A percentile compares a stretch with the other conserved stretches of the same genome.
phyloP scores from a whole-genome alignment of 1,284 basidiomycete species.

The Exobasidium cylindrosporum region DNA sequence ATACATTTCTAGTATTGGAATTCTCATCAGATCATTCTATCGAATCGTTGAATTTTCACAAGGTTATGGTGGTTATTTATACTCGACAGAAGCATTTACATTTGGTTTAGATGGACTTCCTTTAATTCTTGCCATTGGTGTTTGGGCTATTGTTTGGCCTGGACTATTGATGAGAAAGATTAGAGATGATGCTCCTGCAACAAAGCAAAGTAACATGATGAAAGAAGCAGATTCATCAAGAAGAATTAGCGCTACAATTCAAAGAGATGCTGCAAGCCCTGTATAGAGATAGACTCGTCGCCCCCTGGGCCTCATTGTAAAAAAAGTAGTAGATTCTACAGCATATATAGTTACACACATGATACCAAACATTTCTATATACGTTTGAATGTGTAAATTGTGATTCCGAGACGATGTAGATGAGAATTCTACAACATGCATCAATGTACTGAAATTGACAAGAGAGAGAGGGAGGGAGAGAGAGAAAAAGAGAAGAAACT shows the following conservation, averaged over 20 bases:
- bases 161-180: constrained; percentile 19
- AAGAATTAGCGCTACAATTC: not conserved
- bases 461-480: not conserved
- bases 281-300: not conserved
- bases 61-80: constrained; percentile 32
- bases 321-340: too few relatives aligned
- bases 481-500: not conserved
- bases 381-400: too few relatives aligned
- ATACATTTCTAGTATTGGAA: constrained; percentile 20
- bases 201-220: not conserved
- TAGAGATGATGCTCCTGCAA: not conserved
- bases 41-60: constrained; percentile 36
- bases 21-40: constrained; percentile 32
- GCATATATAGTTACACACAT: too few relatives aligned
- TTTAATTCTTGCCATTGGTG: constrained; percentile 27
- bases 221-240: not conserved
- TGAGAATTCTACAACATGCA: not conserved
- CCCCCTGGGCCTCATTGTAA: too few relatives aligned
- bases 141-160: constrained; percentile 34
- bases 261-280: not conserved
- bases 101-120: constrained; percentile 35
- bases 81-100: constrained; percentile 32
- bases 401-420: not conserved
- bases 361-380: too few relatives aligned
- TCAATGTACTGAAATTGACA: not conserved